Evolutionary conservation across 2,329 filamentous ascomycete genomes (phyloP), one percentile per base, ranked within the genome.

Genomic region (Aureobasidium melanogenum): DNA sequence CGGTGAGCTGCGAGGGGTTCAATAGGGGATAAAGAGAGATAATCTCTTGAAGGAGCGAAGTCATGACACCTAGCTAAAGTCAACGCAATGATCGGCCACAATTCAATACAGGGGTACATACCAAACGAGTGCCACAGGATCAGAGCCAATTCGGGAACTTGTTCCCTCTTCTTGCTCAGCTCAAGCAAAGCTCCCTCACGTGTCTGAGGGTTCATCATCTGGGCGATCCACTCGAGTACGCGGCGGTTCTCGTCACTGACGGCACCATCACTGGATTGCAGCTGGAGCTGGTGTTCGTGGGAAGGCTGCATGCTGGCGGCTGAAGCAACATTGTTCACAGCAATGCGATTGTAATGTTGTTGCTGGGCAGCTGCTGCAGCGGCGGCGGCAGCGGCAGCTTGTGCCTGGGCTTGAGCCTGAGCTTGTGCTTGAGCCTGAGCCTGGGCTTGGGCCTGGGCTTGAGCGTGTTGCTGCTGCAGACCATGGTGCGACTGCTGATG

Each of bases 81-180:
- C 34, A 38, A 32, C 24, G 32, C n/a, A 7, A 17, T 14, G 17
- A 28, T 22, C 22, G 26, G 19, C 14, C 19, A 38, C 38, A 14
- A 22, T 5, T 10, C 8, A 39, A 54, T n/a, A n/a, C 22, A 41
- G 41, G 43, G 26, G 17, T 58, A 75, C 85, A 66, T 84, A 96
- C 93, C 94, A 71, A 97, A 97, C 3, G 93, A 97, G 75, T 99
- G 94, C 94, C 94, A 99, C 64, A 99, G 80, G 64, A 99, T 96
- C 69, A 99, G 80, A 50, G 94, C 94, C 63, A 99, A 80, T 78
- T 99, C 94, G 0, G 94, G 93, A 17, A 99, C 94, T 76, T 97
- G 94, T 76, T 99, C 94, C 62, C 94, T 82, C 83, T 99, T 99
- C 81, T 99, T 99, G 78, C 93, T 97, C 56, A 99, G 82, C 75